These are phyloP conservation scores for Coffea canephora DNA, from an alignment of 257 asterid genomes.

Conservation along the genomic window DNA sequence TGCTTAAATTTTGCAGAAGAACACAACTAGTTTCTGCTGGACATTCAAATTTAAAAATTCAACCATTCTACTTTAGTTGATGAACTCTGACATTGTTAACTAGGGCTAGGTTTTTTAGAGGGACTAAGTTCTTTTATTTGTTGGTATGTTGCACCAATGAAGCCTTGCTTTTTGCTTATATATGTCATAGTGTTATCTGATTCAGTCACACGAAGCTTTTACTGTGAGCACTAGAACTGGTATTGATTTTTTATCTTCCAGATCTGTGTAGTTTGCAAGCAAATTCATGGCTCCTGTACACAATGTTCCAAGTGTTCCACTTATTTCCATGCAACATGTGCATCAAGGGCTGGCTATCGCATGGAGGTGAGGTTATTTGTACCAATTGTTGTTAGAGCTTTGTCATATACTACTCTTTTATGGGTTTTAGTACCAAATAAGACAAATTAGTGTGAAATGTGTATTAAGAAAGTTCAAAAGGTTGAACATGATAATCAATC, in stretches of 20 bases:
- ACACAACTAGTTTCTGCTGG: neutral
- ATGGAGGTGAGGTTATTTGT: slow-evolving; percentile 75
- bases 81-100: neutral
- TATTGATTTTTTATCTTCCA: slow-evolving; percentile 32
- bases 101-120: neutral
- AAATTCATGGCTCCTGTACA: slow-evolving; percentile 98
- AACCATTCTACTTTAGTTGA: neutral
- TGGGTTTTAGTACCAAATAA: neutral
- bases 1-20: neutral
- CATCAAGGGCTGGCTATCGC: slow-evolving; percentile 93
- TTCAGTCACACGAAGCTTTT: neutral
- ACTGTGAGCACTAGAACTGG: neutral
- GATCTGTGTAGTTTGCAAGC: slow-evolving; percentile 99
- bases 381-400: neutral
- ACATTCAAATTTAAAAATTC: neutral
- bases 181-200: neutral
- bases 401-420: neutral
- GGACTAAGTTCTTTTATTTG: neutral
- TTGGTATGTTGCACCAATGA: neutral
- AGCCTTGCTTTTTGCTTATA: neutral
- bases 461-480: neutral
- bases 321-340: slow-evolving; percentile 92
- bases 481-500: neutral
- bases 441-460: neutral
- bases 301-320: slow-evolving; percentile 96